Percentiles rank a stretch among this genome's conserved stretches.
Conservation (phyloP, 371 early-diverging fungal species). For the Actinomortierella ambigua region DNA sequence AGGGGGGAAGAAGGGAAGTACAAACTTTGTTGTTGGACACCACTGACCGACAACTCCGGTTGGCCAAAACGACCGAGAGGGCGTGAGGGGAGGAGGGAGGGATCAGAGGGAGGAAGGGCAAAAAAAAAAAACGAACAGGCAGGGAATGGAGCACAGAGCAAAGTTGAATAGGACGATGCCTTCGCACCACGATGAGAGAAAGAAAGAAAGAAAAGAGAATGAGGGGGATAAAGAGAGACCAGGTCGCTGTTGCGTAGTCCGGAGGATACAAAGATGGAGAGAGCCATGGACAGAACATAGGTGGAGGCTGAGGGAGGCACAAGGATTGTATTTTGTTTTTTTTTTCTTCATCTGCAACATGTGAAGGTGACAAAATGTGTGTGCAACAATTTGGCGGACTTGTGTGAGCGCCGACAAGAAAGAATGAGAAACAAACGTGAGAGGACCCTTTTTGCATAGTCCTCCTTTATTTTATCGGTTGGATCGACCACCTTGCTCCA, state of each 20-base stretch:
- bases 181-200: background rate
- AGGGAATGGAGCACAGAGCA: background rate
- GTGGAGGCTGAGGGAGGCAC: background rate
- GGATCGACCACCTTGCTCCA: constrained; percentile 5
- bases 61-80: too few species aligned
- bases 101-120: background rate
- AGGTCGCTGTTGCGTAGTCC: too few species aligned
- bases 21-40: background rate
- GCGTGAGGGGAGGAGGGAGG: background rate
- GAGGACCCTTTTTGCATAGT: background rate
- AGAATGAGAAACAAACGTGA: background rate
- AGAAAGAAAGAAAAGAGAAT: background rate
- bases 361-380: too few species aligned
- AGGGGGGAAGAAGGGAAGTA: background rate
- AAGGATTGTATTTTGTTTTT: background rate
- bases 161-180: background rate
- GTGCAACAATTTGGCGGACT: too few species aligned
- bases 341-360: too few species aligned
- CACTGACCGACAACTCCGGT: background rate
- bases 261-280: too few species aligned
- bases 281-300: background rate
- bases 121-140: background rate
- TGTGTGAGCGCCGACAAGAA: too few species aligned
- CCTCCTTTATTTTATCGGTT: background rate
- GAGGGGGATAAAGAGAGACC: background rate